Percentiles rank a stretch among this genome's conserved stretches.
Conservation (phyloP, 345 rosid genomes). For the Pelargonium nanum region DNA sequence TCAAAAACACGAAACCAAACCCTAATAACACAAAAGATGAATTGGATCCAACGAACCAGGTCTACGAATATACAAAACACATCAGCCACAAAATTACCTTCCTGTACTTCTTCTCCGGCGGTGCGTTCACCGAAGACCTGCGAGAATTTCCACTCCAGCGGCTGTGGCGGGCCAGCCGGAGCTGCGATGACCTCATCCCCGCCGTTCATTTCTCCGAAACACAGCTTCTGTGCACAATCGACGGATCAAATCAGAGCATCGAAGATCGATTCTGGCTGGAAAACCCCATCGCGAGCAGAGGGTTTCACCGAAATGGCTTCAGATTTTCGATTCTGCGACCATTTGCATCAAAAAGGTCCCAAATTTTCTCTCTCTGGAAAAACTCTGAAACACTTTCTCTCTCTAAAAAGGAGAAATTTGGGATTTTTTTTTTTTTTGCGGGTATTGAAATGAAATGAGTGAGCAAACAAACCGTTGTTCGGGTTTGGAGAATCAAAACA, state of each 20-base stretch:
- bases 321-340: background rate
- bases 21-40: conserved; percentile 16
- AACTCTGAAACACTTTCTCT: too few relatives aligned
- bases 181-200: conserved; percentile 44
- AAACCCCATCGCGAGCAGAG: background rate
- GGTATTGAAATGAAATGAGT: background rate
- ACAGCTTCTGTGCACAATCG: background rate
- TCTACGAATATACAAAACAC: background rate
- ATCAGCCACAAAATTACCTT: conserved; percentile 27
- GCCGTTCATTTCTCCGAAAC: conserved; percentile 40
- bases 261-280: background rate
- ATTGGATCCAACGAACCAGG: conserved; percentile 33
- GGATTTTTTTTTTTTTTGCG: background rate
- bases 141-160: conserved; percentile 82
- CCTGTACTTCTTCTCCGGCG: conserved; percentile 87
- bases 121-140: conserved; percentile 92
- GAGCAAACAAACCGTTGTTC: background rate
- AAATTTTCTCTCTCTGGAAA: background rate
- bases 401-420: background rate
- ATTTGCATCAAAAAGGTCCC: background rate
- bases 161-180: conserved; percentile 28
- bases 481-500: background rate
- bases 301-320: background rate
- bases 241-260: background rate
- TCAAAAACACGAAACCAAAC: conserved; percentile 40